Evolutionary conservation across 2,329 filamentous ascomycete species (phyloP).

Genomic region (Hortaea sp.): DNA sequence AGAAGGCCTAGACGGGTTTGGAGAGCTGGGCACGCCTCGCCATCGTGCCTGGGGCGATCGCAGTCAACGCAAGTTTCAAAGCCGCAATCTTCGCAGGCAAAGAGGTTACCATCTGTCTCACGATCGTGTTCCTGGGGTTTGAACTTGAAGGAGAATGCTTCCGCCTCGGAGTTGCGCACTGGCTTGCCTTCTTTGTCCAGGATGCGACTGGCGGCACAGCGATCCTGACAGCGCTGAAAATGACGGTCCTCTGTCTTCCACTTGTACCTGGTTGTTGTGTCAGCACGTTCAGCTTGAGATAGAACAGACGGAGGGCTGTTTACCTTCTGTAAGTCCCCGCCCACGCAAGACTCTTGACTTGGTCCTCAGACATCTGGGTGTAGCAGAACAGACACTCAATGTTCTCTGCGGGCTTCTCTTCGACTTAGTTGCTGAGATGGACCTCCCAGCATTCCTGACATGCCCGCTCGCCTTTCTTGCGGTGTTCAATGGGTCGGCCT

Average conservation of each 20-base stretch:
- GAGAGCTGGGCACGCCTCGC: conserved; percentile 10
- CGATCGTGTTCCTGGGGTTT: conserved; percentile 4
- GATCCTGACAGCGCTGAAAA: no score
- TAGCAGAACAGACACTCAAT: not conserved
- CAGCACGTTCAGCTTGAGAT: no score
- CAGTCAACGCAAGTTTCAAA: conserved; percentile 8
- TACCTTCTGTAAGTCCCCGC: no score
- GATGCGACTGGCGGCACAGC: not conserved
- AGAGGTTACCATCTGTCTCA: conserved; percentile 8
- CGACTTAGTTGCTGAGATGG: conserved; percentile 1
- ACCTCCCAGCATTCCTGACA: conserved; percentile 13
- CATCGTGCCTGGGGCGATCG: conserved; percentile 13
- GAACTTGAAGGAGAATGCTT: conserved; percentile 1
- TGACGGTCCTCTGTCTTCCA: no score
- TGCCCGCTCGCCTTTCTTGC: conserved; percentile 3
- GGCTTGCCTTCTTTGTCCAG: not conserved
- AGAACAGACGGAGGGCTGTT: no score
- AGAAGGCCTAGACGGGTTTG: not conserved
- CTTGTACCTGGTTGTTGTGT: no score
- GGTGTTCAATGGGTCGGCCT: not conserved
- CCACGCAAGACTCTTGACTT: not conserved
- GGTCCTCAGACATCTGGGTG: not conserved
- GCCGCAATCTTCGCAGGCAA: conserved; percentile 8
- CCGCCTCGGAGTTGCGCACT: not conserved
- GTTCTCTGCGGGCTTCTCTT: conserved; percentile 1